These are phyloP conservation scores for Leptographium lundbergii DNA, from an alignment of 2,329 filamentous ascomycete species.

Conservation along the genomic window DNA sequence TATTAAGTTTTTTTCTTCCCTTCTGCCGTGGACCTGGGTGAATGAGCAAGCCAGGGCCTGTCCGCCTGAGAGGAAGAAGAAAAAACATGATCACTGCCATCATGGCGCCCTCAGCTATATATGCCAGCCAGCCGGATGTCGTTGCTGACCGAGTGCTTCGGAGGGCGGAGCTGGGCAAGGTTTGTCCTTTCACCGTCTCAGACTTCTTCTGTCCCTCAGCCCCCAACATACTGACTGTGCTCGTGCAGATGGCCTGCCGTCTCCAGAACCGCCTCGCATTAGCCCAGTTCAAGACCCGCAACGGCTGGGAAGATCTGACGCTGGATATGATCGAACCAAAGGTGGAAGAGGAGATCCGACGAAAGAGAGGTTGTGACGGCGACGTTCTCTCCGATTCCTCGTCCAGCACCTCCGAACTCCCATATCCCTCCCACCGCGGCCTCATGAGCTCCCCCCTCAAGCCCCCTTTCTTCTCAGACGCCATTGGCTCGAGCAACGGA, in stretches of 20 bases:
- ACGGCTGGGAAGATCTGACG: constrained; percentile 85
- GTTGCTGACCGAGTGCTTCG: constrained; percentile 58
- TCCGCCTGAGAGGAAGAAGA: neutral
- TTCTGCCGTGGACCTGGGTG: neutral
- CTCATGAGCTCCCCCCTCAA: constrained; percentile 81
- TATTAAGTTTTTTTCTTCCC: neutral
- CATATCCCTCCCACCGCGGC: constrained; percentile 46
- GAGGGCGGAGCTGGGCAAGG: constrained; percentile 64
- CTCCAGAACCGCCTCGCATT: constrained; percentile 89
- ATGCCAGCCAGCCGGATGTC: constrained; percentile 50
- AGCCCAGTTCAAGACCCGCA: constrained; percentile 93
- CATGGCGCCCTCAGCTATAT: constrained; percentile 18
- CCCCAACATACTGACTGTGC: neutral
- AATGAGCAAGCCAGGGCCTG: neutral
- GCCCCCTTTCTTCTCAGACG: constrained; percentile 73
- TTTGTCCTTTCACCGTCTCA: constrained; percentile 18
- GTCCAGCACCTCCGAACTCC: constrained; percentile 67
- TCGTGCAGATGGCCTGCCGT: constrained; percentile 69
- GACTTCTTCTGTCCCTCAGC: neutral
- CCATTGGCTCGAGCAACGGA: constrained; percentile 57
- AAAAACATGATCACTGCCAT: constrained; percentile 7
- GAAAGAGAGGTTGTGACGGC: constrained; percentile 54
- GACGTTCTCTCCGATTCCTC: constrained; percentile 80
- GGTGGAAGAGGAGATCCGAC: constrained; percentile 65
- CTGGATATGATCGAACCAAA: constrained; percentile 78